Evolutionary conservation across 2,329 filamentous ascomycete genomes (phyloP).

Genomic region (Pseudogymnoascus verrucosus): DNA sequence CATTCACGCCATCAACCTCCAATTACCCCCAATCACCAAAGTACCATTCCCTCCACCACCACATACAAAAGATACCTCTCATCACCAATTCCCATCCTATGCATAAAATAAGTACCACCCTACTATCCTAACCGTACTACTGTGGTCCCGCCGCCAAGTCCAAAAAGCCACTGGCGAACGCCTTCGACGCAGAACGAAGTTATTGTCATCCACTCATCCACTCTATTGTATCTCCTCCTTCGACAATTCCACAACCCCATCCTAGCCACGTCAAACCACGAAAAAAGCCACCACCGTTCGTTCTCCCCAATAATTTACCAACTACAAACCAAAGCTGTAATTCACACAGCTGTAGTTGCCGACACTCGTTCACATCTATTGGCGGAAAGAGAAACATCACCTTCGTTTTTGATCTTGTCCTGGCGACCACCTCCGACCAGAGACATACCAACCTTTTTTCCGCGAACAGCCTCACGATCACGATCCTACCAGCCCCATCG

Average conservation of each 20-base stretch:
- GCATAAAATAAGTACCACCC: not conserved
- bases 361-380: not conserved
- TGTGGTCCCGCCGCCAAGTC: not conserved
- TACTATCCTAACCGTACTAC: not conserved
- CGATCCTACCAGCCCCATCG: not conserved
- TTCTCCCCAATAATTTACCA: not conserved
- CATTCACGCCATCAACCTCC: not conserved
- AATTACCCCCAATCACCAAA: not conserved
- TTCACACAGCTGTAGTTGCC: not conserved
- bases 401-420: not conserved
- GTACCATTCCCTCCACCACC: not conserved
- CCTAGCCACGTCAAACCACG: not conserved
- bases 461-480: not conserved
- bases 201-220: not conserved
- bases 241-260: not conserved
- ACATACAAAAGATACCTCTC: not conserved
- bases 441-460: not conserved
- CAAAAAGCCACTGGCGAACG: not conserved
- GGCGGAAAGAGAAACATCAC: not conserved
- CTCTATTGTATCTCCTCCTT: not conserved
- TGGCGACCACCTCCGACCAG: not conserved
- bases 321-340: not conserved
- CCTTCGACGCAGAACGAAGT: not conserved
- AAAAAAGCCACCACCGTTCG: not conserved
- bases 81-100: not conserved